Percentiles rank a stretch among this genome's conserved stretches.
phyloP scores from a whole-genome alignment of 2,329 filamentous ascomycete genomes.

The Trichoderma atrobrunneum region DNA sequence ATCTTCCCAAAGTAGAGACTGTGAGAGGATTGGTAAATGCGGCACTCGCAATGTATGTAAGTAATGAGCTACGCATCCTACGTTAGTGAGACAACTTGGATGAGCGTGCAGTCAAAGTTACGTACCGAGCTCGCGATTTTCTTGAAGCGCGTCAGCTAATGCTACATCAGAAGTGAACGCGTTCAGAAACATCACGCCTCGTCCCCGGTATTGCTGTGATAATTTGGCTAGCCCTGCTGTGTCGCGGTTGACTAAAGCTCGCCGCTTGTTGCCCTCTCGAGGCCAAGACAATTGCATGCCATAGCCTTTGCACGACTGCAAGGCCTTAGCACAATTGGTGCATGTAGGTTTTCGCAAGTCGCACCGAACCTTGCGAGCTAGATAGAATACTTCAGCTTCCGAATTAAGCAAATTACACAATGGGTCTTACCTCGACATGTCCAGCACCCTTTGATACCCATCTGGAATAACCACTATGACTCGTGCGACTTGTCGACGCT shows the following conservation, averaged over 20 bases:
- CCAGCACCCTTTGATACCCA: constrained; percentile 13
- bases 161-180: neutral
- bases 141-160: neutral
- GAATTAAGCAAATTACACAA: neutral
- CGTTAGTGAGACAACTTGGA: neutral
- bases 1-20: neutral
- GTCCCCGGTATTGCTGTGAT: neutral
- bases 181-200: neutral
- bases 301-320: constrained; percentile 14
- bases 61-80: neutral
- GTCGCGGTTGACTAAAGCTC: neutral
- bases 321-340: constrained; percentile 7
- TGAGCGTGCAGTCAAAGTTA: neutral
- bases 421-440: neutral
- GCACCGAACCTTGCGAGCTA: constrained; percentile 16
- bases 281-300: constrained; percentile 20
- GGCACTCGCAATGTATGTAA: neutral
- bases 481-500: neutral
- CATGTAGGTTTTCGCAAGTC: constrained; percentile 11
- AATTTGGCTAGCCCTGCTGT: neutral
- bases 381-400: neutral
- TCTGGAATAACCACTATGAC: neutral
- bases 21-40: neutral
- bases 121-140: neutral
- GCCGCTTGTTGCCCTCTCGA: constrained; percentile 14